Percentiles rank a stretch among this genome's conserved stretches.
These are phyloP conservation scores for Kandelia obovata DNA, from an alignment of 345 rosid genomes.

Conservation along the genomic window DNA sequence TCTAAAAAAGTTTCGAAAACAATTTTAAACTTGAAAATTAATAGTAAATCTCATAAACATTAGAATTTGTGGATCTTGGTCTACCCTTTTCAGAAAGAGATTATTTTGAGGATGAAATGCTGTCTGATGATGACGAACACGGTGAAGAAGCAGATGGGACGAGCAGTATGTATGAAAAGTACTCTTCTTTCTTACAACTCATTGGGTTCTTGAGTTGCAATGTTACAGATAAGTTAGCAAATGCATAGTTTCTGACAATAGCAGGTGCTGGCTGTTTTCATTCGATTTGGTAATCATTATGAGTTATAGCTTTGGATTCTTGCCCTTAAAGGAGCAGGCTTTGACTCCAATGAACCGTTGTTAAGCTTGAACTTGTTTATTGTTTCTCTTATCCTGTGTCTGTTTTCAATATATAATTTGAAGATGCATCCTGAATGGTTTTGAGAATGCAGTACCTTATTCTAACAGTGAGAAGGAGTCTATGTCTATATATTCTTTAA, in stretches of 20 bases:
- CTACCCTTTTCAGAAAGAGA: slow-evolving; percentile 39
- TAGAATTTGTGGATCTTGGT: slow-evolving; percentile 44
- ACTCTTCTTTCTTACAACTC: not conserved
- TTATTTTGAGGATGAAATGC: slow-evolving; percentile 68
- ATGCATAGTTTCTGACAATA: no score
- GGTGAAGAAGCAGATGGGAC: slow-evolving; percentile 18
- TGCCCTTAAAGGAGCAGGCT: no score
- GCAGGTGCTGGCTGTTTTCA: not conserved
- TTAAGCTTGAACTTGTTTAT: not conserved
- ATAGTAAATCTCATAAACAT: no score
- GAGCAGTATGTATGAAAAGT: slow-evolving; percentile 29
- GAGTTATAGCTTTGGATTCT: not conserved
- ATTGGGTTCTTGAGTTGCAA: not conserved
- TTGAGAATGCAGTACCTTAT: no score
- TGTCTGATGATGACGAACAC: slow-evolving; percentile 51
- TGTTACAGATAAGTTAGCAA: not conserved
- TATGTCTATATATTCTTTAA: no score
- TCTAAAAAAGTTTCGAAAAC: no score
- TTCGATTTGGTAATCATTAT: not conserved
- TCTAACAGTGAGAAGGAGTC: no score
- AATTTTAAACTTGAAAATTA: no score
- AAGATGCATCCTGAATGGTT: not conserved
- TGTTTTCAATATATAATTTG: no score
- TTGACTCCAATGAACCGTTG: no score
- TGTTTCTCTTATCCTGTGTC: no score